A percentile compares a stretch with the other conserved stretches of the same genome.
phyloP scores from a whole-genome alignment of 768 basidiomycete species.

The Erythrobasidium yunnanense region DNA sequence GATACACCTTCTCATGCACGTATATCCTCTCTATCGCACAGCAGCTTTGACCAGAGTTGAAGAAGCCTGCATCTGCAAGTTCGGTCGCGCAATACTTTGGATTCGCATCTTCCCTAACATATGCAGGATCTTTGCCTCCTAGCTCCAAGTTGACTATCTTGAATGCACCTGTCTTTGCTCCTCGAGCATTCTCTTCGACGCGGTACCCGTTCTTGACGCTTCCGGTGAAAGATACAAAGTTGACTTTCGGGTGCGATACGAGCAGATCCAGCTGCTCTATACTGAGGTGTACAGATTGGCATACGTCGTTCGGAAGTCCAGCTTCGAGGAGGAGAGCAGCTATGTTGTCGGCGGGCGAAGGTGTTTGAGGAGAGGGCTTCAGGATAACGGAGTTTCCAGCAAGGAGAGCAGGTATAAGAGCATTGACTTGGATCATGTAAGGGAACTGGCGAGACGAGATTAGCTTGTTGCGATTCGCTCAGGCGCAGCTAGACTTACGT shows the following conservation, averaged over 20 bases:
- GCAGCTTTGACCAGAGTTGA: constrained; percentile 96
- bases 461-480: neutral
- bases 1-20: constrained; percentile 74
- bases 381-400: constrained; percentile 79
- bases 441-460: constrained; percentile 48
- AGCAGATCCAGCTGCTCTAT: constrained; percentile 53
- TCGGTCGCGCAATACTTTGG: constrained; percentile 63
- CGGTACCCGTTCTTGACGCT: constrained; percentile 64
- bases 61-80: constrained; percentile 87
- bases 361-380: constrained; percentile 95
- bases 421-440: constrained; percentile 80
- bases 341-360: constrained; percentile 73
- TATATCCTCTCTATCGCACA: constrained; percentile 94
- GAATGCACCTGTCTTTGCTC: constrained; percentile 45
- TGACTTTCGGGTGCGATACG: constrained; percentile 56
- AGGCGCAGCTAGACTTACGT: constrained; percentile 60
- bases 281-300: constrained; percentile 66
- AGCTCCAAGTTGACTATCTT: constrained; percentile 55
- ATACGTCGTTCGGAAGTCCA: constrained; percentile 62
- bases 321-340: constrained; percentile 58
- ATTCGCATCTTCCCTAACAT: constrained; percentile 65
- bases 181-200: constrained; percentile 60
- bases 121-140: constrained; percentile 96
- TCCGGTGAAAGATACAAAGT: constrained; percentile 87
- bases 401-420: constrained; percentile 78